Evolutionary conservation across 768 basidiomycete genomes (phyloP).

Genomic region (Ramaria sp.): DNA sequence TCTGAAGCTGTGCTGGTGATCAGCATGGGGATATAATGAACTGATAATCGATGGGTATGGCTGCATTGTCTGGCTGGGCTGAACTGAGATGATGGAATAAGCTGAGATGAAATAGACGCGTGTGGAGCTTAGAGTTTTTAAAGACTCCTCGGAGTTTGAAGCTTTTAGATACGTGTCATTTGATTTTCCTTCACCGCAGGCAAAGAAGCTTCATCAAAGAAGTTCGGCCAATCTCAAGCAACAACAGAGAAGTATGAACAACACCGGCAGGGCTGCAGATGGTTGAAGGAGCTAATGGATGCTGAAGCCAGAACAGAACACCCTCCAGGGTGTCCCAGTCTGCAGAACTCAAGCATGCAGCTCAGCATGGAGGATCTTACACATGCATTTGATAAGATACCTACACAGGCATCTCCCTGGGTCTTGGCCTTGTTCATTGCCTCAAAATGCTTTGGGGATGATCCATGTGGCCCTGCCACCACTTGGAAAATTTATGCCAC

Average conservation of each 20-base stretch:
- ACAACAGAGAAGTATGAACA: background rate
- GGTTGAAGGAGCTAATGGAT: background rate
- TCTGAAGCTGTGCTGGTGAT: too few species aligned
- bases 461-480: conserved; percentile 11
- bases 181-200: too few species aligned
- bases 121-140: too few species aligned
- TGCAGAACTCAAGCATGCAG: background rate
- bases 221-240: background rate
- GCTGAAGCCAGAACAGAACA: background rate
- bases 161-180: too few species aligned
- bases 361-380: background rate
- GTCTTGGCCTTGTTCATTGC: conserved; percentile 20
- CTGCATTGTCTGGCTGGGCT: too few species aligned
- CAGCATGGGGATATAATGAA: too few species aligned
- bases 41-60: too few species aligned
- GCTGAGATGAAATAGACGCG: too few species aligned
- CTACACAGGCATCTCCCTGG: conserved; percentile 8
- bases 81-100: too few species aligned
- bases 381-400: conserved; percentile 20
- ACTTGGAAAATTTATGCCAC: conserved; percentile 15
- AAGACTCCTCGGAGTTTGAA: too few species aligned
- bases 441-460: conserved; percentile 23
- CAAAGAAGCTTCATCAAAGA: background rate
- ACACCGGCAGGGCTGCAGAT: too few species aligned
- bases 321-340: background rate